Evolutionary conservation across 1,284 basidiomycete species (phyloP), one percentile per base, ranked within the genome.

Genomic region (Papiliotrema nemorosa): DNA sequence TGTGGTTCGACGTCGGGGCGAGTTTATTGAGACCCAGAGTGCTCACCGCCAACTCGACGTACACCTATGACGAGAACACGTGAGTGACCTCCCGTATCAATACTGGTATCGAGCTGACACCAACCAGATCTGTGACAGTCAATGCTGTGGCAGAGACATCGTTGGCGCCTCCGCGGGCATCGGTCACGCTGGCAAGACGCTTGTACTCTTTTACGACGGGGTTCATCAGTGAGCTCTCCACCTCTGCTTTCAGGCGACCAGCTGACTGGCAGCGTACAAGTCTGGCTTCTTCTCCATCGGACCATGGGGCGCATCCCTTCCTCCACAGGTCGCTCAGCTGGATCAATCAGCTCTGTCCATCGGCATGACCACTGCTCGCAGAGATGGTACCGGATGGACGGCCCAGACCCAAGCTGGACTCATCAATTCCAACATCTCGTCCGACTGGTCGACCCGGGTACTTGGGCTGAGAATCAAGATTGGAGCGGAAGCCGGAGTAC

Each of bases 21-120:
- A 76, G 76, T 1, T 57, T 77, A 14, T 55, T 81, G 22, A 60
- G 69, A 4, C 79, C 80, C 5, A 66, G 76, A 27, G 62, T 77
- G 2, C 47, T 72, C 24, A 76, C 72, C 4, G 57, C 67, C 25
- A 79, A 79, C 52, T 70, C 66, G 2, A 77, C 77, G 12, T 80
- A 73, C 47, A 70, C 75, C 2, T 52, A 76, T 31, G 77, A 77
- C 48, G 67, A 76, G 49, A 69, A 76, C 47, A 73, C 74, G 61
- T 76, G 57, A 55, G 70, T 59, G 31, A 29, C 22, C n/a, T n/a
- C n/a, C n/a, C n/a, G n/a, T n/a, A n/a, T n/a, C n/a, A n/a, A n/a
- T n/a, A n/a, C n/a, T n/a, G n/a, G n/a, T n/a, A n/a, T n/a, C n/a
- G n/a, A n/a, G n/a, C n/a, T n/a, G n/a, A n/a, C n/a, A n/a, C n/a